Percentiles rank a stretch among this genome's conserved stretches.
Conservation (phyloP, 768 basidiomycete species). For the Crepidotus variabilis region DNA sequence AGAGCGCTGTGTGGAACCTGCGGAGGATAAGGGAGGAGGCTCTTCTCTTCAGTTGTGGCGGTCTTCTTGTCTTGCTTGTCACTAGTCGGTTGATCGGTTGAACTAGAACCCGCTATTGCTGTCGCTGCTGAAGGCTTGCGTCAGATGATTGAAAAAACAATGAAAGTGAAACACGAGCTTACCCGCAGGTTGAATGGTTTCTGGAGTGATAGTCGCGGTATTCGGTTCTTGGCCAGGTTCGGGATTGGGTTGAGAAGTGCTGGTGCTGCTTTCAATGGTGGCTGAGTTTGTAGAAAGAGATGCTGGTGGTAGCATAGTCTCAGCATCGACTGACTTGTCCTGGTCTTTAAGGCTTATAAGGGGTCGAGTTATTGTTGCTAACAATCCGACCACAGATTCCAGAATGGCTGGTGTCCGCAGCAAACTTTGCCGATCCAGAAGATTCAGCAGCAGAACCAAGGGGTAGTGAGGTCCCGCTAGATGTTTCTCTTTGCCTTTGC, state of each 20-base stretch:
- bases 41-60: constrained; percentile 39
- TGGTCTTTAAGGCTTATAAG: constrained; percentile 61
- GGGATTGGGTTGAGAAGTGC: background rate
- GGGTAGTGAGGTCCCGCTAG: constrained; percentile 82
- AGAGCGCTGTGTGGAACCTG: constrained; percentile 83
- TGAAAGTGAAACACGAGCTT: background rate
- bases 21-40: constrained; percentile 68
- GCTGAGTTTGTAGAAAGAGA: constrained; percentile 5
- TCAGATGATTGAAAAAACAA: background rate
- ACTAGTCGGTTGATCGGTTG: background rate
- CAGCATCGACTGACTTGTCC: constrained; percentile 25
- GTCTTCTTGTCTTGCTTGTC: constrained; percentile 8
- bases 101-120: background rate
- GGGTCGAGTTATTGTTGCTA: constrained; percentile 87
- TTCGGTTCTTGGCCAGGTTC: background rate
- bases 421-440: constrained; percentile 84
- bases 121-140: background rate
- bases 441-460: constrained; percentile 80
- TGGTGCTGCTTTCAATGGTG: background rate
- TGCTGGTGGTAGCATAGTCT: constrained; percentile 14
- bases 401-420: constrained; percentile 87
- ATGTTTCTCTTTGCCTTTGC: constrained; percentile 93
- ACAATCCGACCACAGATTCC: constrained; percentile 85
- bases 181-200: constrained; percentile 5
- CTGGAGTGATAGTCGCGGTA: background rate